Evolutionary conservation across 306 rosid species (phyloP).

Genomic region (Acacia melanoxylon): DNA sequence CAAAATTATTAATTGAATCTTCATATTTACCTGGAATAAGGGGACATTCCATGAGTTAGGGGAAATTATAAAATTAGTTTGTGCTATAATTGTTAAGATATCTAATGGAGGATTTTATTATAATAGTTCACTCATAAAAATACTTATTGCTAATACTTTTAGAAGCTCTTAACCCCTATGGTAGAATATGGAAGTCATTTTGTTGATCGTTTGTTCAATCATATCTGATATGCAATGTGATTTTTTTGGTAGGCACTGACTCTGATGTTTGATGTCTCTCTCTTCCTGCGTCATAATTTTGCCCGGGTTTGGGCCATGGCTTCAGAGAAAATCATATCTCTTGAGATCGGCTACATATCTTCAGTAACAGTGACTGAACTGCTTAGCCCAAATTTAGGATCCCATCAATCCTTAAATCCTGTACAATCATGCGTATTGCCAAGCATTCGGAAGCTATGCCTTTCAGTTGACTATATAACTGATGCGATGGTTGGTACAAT

Average conservation of each 20-base stretch:
- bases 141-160: neutral
- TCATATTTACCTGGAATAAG: neutral
- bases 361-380: conserved; percentile 82
- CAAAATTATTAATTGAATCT: conserved; percentile 2
- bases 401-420: conserved; percentile 46
- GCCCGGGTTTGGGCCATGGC: conserved; percentile 83
- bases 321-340: conserved; percentile 71
- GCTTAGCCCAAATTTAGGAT: conserved; percentile 68
- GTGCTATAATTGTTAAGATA: neutral
- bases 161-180: neutral
- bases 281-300: conserved; percentile 67
- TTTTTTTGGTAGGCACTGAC: conserved; percentile 58
- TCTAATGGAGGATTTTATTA: conserved; percentile 5
- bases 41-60: conserved; percentile 2
- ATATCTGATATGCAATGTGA: conserved; percentile 31
- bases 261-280: conserved; percentile 90
- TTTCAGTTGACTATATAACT: conserved; percentile 84
- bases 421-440: conserved; percentile 61
- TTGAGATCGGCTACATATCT: conserved; percentile 87
- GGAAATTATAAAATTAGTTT: neutral
- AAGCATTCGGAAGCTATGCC: conserved; percentile 75
- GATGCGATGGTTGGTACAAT: conserved; percentile 81
- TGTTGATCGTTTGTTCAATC: conserved; percentile 16
- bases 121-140: neutral
- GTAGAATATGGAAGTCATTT: conserved; percentile 4